Evolutionary conservation across 2,329 filamentous ascomycete species (phyloP).

Genomic region (Hirsutella rhossiliensis): DNA sequence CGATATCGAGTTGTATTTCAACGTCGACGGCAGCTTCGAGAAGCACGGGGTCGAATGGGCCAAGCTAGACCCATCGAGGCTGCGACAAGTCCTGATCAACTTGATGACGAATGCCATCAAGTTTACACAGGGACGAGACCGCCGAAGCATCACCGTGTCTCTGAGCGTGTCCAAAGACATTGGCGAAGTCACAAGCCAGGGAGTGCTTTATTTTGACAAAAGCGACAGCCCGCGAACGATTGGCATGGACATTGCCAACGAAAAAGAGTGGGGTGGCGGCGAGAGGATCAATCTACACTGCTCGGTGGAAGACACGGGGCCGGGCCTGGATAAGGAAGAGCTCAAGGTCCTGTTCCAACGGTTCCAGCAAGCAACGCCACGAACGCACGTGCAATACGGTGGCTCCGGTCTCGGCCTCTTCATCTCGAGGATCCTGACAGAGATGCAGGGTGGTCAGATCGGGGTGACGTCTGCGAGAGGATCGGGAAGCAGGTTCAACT

Average conservation of each 20-base stretch:
- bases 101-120: slow-evolving; percentile 58
- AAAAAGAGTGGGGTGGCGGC: slow-evolving; percentile 58
- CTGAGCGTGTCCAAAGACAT: slow-evolving; percentile 50
- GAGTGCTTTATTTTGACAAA: slow-evolving; percentile 35
- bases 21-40: slow-evolving; percentile 55
- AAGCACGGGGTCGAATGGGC: slow-evolving; percentile 58
- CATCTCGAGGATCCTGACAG: slow-evolving; percentile 63
- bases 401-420: slow-evolving; percentile 61
- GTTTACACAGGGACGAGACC: slow-evolving; percentile 49
- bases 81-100: slow-evolving; percentile 67
- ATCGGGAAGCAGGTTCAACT: slow-evolving; percentile 62
- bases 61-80: slow-evolving; percentile 60
- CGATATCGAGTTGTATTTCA: slow-evolving; percentile 58
- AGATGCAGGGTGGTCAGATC: slow-evolving; percentile 68
- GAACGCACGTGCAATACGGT: slow-evolving; percentile 62
- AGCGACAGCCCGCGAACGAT: slow-evolving; percentile 22
- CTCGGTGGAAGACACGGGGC: slow-evolving; percentile 59
- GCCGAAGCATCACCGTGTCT: slow-evolving; percentile 48
- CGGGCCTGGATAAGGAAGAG: slow-evolving; percentile 52
- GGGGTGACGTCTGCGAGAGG: slow-evolving; percentile 57
- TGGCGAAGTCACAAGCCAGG: slow-evolving; percentile 24
- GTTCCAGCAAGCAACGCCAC: slow-evolving; percentile 55
- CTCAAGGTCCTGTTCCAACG: slow-evolving; percentile 55
- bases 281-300: slow-evolving; percentile 63
- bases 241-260: slow-evolving; percentile 32